phyloP scores from a whole-genome alignment of 768 basidiomycete species.

The Suillus luteus region DNA sequence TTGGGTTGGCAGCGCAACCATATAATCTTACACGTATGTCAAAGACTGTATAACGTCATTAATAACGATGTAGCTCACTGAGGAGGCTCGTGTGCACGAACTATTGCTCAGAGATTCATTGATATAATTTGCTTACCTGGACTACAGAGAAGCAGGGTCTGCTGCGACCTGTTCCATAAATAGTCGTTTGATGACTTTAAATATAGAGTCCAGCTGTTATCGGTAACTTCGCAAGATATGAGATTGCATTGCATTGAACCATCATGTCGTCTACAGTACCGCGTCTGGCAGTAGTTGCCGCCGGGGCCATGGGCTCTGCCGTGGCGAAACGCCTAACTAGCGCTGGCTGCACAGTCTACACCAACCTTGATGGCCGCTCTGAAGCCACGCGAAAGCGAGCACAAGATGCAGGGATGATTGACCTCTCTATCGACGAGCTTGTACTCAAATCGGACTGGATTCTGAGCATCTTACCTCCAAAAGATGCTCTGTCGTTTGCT shows the following conservation, averaged over 20 bases:
- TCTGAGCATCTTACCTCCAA: conserved; percentile 60
- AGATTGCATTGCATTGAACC: background rate
- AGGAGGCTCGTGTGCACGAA: background rate
- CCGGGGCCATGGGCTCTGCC: conserved; percentile 62
- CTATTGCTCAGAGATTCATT: background rate
- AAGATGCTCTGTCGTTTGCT: conserved; percentile 50
- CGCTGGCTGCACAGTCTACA: conserved; percentile 55
- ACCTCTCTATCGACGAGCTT: conserved; percentile 41
- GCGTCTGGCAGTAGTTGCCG: conserved; percentile 51
- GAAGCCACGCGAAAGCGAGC: conserved; percentile 52
- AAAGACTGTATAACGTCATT: background rate
- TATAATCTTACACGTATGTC: background rate
- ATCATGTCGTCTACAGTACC: conserved; percentile 23
- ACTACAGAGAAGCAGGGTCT: background rate
- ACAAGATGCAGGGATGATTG: conserved; percentile 50
- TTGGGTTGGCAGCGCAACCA: background rate
- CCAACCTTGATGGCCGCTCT: conserved; percentile 55
- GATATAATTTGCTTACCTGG: background rate
- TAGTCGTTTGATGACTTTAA: background rate
- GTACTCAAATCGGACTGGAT: conserved; percentile 43
- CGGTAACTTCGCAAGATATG: background rate
- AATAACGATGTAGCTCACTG: background rate
- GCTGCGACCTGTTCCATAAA: background rate
- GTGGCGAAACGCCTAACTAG: conserved; percentile 49
- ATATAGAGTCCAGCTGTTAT: background rate